These are phyloP conservation scores for Paramecium octaurelia DNA, from an alignment of 73 alveolate genomes.

Conservation along the genomic window DNA sequence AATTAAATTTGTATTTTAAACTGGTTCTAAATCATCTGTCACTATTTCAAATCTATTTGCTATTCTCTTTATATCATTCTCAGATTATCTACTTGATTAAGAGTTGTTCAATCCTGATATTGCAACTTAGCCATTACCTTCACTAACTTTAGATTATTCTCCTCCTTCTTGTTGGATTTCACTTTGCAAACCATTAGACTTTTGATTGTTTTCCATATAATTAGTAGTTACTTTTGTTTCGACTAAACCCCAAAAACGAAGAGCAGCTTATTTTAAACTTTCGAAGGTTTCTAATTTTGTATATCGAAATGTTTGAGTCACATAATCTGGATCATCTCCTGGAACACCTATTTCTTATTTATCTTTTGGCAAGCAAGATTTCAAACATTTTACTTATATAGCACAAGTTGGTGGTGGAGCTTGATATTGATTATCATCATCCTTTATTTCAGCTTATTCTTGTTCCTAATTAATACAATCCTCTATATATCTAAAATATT, in stretches of 20 bases:
- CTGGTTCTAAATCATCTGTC: neutral
- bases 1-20: neutral
- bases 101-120: slow-evolving; percentile 4
- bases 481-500: slow-evolving; percentile 20
- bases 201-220: neutral
- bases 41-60: slow-evolving; percentile 3
- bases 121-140: neutral
- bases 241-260: slow-evolving; percentile 4
- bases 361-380: neutral
- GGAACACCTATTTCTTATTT: neutral
- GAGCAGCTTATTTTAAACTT: neutral
- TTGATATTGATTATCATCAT: slow-evolving; percentile 30
- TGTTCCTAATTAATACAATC: neutral
- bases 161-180: slow-evolving; percentile 5
- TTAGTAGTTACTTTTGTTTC: neutral
- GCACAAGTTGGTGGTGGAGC: slow-evolving; percentile 38
- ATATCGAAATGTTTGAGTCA: neutral
- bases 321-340: slow-evolving; percentile 50
- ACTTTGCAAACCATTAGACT: neutral
- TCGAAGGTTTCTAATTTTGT: neutral
- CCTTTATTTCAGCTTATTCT: neutral
- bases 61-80: neutral
- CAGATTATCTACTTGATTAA: neutral
- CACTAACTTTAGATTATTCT: neutral
- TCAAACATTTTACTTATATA: neutral